A percentile compares a stretch with the other conserved stretches of the same genome.
phyloP scores from a whole-genome alignment of 495 filamentous ascomycete species.

The Aspergillus cavernicola region DNA sequence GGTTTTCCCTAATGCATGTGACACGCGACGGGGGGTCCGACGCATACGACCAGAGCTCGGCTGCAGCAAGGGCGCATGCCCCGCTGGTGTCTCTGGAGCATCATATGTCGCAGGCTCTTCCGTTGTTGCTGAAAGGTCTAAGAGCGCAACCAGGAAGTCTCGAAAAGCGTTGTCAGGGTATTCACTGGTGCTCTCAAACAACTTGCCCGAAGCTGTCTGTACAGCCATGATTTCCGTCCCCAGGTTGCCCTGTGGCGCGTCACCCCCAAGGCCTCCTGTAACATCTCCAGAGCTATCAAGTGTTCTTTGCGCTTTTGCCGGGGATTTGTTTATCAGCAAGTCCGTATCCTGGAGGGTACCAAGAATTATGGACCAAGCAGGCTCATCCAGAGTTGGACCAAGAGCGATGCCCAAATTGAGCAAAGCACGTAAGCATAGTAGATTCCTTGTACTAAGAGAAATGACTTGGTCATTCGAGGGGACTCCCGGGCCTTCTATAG shows the following conservation, averaged over 20 bases:
- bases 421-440: conserved; percentile 83
- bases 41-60: conserved; percentile 39
- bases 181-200: conserved; percentile 86
- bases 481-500: conserved; percentile 20
- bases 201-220: conserved; percentile 76
- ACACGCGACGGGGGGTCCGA: conserved; percentile 59
- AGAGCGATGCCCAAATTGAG: conserved; percentile 93
- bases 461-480: conserved; percentile 27
- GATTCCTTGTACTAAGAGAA: conserved; percentile 78
- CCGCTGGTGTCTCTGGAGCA: conserved; percentile 21
- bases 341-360: conserved; percentile 91
- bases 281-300: conserved; percentile 28
- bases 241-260: conserved; percentile 57
- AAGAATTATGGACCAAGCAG: conserved; percentile 84
- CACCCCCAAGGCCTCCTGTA: conserved; percentile 29
- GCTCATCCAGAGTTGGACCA: conserved; percentile 73
- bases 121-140: conserved; percentile 54
- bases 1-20: conserved; percentile 39
- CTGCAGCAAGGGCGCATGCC: conserved; percentile 24
- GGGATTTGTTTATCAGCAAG: conserved; percentile 66
- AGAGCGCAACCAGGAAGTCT: conserved; percentile 71
- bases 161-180: conserved; percentile 79
- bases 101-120: conserved; percentile 26
- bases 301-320: conserved; percentile 30
- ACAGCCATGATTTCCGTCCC: conserved; percentile 79